phyloP scores from a whole-genome alignment of 2,329 filamentous ascomycete species.

The Karstenula rhodostoma region DNA sequence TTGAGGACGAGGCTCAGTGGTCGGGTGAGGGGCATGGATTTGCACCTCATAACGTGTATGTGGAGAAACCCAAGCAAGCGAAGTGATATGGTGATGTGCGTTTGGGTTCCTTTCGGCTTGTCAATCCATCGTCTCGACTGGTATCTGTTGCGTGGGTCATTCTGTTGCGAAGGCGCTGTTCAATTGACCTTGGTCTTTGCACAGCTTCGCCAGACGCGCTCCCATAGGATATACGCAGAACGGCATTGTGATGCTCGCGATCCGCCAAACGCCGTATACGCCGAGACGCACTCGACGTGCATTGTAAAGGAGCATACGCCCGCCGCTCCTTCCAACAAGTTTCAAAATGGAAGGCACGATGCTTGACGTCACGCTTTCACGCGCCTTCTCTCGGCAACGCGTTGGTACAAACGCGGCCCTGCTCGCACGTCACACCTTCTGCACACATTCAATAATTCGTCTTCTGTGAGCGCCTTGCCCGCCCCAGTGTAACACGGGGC shows the following conservation, averaged over 20 bases:
- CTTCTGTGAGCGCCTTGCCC: neutral
- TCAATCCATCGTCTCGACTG: neutral
- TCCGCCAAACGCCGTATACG: too few species aligned
- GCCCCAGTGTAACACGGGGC: neutral
- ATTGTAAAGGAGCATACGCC: neutral
- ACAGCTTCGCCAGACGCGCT: neutral
- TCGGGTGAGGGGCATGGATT: neutral
- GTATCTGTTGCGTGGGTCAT: neutral
- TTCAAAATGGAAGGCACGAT: conserved; percentile 7
- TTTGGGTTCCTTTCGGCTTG: neutral
- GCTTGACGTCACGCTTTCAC: conserved; percentile 10
- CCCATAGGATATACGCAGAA: too few species aligned
- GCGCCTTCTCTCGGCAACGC: neutral
- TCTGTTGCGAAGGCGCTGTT: neutral
- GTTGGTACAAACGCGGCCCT: neutral
- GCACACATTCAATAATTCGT: neutral
- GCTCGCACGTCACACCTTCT: neutral
- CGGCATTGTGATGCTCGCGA: too few species aligned
- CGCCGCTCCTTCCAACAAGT: conserved; percentile 1
- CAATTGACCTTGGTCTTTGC: neutral
- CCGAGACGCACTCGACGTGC: too few species aligned
- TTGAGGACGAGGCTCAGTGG: conserved; percentile 5
- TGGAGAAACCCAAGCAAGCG: neutral
- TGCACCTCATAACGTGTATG: neutral
- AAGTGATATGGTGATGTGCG: neutral